A percentile compares a stretch with the other conserved stretches of the same genome.
Evolutionary conservation across 2,329 filamentous ascomycete genomes (phyloP).

Genomic region (Talaromyces albobiverticillius): DNA sequence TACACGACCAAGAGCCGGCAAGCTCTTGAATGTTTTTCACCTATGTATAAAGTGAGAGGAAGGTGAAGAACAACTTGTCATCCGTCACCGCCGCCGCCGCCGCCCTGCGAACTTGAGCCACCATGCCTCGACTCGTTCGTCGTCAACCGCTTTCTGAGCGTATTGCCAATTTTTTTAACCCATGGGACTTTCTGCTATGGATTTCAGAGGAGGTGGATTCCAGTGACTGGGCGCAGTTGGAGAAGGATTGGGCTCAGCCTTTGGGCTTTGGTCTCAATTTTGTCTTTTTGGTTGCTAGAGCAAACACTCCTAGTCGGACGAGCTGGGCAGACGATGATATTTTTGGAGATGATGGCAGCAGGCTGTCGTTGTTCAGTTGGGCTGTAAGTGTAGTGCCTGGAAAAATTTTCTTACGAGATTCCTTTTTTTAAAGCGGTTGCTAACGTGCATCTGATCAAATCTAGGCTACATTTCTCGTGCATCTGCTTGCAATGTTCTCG

Average conservation of each 20-base stretch:
- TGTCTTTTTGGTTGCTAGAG: slow-evolving; percentile 75
- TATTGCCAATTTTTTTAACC: slow-evolving; percentile 76
- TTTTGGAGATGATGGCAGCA: slow-evolving; percentile 65
- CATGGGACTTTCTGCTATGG: slow-evolving; percentile 86
- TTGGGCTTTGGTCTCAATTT: slow-evolving; percentile 76
- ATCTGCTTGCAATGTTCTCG: slow-evolving; percentile 66
- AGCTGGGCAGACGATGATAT: slow-evolving; percentile 69
- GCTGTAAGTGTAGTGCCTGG: slow-evolving; percentile 47
- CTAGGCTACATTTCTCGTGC: slow-evolving; percentile 69
- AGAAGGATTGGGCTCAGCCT: slow-evolving; percentile 69
- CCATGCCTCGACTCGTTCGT: slow-evolving; percentile 79
- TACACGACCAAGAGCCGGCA: slow-evolving; percentile 6
- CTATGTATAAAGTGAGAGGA: slow-evolving; percentile 1
- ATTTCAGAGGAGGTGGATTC: slow-evolving; percentile 90
- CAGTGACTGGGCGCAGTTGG: slow-evolving; percentile 78
- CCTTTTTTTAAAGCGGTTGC: not conserved
- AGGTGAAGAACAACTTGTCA: not conserved
- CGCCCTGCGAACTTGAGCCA: no score
- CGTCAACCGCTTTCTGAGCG: slow-evolving; percentile 76
- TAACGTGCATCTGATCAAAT: not conserved
- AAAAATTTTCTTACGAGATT: not conserved
- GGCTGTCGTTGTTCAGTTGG: slow-evolving; percentile 66
- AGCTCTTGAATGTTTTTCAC: slow-evolving; percentile 9
- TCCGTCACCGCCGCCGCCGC: no score
- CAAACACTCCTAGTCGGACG: slow-evolving; percentile 60